phyloP scores from a whole-genome alignment of 352 stramenopile genomes.

The Phytophthora palmivora region DNA sequence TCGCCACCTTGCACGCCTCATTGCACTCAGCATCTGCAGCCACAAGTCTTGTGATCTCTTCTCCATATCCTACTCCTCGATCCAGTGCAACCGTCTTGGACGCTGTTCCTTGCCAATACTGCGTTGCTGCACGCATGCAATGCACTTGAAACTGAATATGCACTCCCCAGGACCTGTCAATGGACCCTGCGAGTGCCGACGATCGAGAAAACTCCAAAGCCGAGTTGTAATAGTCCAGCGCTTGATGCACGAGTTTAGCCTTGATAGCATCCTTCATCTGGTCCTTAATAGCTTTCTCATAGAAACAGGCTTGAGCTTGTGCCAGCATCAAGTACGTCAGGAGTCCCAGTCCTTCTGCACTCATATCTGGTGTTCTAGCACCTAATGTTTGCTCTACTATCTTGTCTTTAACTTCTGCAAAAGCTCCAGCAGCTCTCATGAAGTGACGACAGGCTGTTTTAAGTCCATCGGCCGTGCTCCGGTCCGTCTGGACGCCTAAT shows the following conservation, averaged over 20 bases:
- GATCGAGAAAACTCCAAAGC: constrained; percentile 69
- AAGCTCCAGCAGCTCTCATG: constrained; percentile 83
- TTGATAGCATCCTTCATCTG: constrained; percentile 85
- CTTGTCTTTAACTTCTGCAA: constrained; percentile 65
- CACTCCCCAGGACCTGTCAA: constrained; percentile 72
- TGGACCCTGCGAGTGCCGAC: constrained; percentile 47
- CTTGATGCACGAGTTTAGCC: constrained; percentile 84
- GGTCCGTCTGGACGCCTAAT: constrained; percentile 81
- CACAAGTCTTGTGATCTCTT: constrained; percentile 75
- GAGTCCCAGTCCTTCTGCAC: constrained; percentile 70
- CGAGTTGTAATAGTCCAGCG: constrained; percentile 67
- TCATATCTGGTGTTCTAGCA: constrained; percentile 65
- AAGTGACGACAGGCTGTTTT: constrained; percentile 88
- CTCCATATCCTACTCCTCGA: constrained; percentile 70
- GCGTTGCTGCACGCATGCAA: constrained; percentile 75
- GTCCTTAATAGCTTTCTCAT: constrained; percentile 93
- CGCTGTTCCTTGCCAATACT: constrained; percentile 82
- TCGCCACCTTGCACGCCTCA: constrained; percentile 65
- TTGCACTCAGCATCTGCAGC: constrained; percentile 60
- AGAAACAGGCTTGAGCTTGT: constrained; percentile 91
- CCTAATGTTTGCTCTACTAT: constrained; percentile 52
- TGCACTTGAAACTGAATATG: constrained; percentile 77
- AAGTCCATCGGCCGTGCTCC: constrained; percentile 73
- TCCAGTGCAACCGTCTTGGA: constrained; percentile 62
- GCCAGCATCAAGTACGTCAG: constrained; percentile 81